Base-by-base conservation (phyloP, 768 basidiomycete genomes). In the Jaapia argillacea region DNA sequence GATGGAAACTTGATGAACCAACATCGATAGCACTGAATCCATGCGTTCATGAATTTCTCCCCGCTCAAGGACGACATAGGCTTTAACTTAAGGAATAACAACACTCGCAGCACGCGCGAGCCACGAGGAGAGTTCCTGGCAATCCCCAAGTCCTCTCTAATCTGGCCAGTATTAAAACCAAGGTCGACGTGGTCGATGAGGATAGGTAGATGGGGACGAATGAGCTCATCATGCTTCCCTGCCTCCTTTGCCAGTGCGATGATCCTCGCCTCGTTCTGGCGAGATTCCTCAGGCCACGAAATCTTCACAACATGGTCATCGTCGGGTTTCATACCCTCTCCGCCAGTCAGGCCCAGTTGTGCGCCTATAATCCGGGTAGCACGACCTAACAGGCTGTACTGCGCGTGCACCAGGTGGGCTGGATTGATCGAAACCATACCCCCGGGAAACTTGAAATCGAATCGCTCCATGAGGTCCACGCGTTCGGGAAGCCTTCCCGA, bases 41-140 rank as follows among this genome's bases (percentile, higher is more conserved):
- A n/a, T n/a, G n/a, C n/a, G 14, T 33, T 36, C 59, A 62, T 53
- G 16, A 44, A 13, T 25, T 43, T 53, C 47, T 60, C 57, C 33
- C 55, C 58, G 62, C 22, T 23, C 5, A 40, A n/a, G 5, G 12
- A 48, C 18, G 26, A 42, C 33, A 20, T 37, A 40, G 16, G 42
- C 33, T 27, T 36, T 22, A 41, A 24, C 20, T 25, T 42, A 39
- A 5, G 36, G 16, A 24, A 22, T 37, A 47, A 24, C 20, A 36
- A 16, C 37, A 42, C 31, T 24, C 36, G 24, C 31, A 33, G 16
- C 7, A 40, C 25, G 13, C 45, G 35, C 6, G 49, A 49, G 25
- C 20, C 31, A 10, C n/a, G n/a, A n/a, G n/a, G n/a, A n/a, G n/a
- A n/a, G 10, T 16, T 10, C 16, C 10, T 16, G 31, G 10, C 10